phyloP scores from a whole-genome alignment of 805 yeast genomes.

The Ogataea parapolymorpha region DNA sequence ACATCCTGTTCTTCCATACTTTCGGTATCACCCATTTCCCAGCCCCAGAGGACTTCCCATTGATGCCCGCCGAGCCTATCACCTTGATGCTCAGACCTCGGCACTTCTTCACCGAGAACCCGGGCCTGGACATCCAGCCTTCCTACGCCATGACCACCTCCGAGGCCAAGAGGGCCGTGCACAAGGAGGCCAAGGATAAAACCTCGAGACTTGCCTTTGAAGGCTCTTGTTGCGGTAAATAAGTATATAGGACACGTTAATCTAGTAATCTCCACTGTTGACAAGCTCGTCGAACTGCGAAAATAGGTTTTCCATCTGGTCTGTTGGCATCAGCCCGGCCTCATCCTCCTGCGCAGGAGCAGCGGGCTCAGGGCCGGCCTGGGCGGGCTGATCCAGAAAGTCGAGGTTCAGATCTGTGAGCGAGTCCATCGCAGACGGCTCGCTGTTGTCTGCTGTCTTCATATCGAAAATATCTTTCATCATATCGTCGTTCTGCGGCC shows the following conservation, averaged over 20 bases:
- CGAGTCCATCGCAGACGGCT: constrained; percentile 11
- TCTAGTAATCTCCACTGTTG: constrained; percentile 15
- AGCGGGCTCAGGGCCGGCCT: not conserved
- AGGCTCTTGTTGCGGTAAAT: constrained; percentile 25
- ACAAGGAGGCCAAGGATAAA: constrained; percentile 42
- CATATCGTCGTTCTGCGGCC: constrained; percentile 8
- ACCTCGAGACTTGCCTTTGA: constrained; percentile 53
- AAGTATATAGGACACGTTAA: constrained; percentile 2
- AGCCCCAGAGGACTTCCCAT: constrained; percentile 86
- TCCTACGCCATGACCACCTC: constrained; percentile 50
- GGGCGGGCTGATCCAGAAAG: constrained; percentile 20
- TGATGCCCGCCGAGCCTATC: constrained; percentile 85
- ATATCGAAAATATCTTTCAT: constrained; percentile 12
- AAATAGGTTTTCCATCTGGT: constrained; percentile 32
- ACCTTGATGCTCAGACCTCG: constrained; percentile 73
- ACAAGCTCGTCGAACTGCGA: constrained; percentile 33
- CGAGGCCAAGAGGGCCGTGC: constrained; percentile 38
- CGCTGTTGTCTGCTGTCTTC: constrained; percentile 1
- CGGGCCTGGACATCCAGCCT: constrained; percentile 72
- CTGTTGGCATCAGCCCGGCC: constrained; percentile 25
- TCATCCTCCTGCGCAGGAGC: constrained; percentile 11
- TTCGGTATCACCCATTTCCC: constrained; percentile 86
- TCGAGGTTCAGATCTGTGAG: constrained; percentile 28
- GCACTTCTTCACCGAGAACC: constrained; percentile 74
- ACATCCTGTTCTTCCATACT: constrained; percentile 73